phyloP scores from a whole-genome alignment of 345 rosid genomes.

The Lenwebbia sp. region DNA sequence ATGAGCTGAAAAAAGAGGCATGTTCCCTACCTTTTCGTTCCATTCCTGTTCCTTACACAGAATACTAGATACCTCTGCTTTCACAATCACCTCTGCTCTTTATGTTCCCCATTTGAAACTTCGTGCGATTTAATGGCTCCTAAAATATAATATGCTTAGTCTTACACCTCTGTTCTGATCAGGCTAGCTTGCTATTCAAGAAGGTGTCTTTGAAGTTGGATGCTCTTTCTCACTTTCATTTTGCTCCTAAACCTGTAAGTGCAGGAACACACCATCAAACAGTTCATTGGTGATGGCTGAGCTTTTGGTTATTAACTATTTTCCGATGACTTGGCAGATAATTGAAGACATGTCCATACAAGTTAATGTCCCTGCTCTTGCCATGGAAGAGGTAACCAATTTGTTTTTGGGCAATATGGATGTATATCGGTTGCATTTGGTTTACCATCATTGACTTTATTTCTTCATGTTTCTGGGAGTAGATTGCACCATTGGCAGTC shows the following conservation, averaged over 20 bases:
- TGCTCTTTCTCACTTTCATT: conserved; percentile 95
- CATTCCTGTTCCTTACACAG: not conserved
- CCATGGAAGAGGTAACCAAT: conserved; percentile 85
- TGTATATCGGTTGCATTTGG: not conserved
- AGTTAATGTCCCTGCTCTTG: conserved; percentile 88
- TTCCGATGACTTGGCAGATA: conserved; percentile 33
- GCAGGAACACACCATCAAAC: conserved; percentile 9
- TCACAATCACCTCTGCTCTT: not conserved
- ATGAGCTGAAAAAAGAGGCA: conserved; percentile 88
- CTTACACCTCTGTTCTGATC: conserved; percentile 5
- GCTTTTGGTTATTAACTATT: not conserved
- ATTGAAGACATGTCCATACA: conserved; percentile 89
- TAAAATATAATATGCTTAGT: not conserved
- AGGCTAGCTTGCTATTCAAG: conserved; percentile 78
- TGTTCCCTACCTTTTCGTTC: not conserved
- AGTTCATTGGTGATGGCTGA: not conserved
- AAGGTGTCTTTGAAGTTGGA: conserved; percentile 86
- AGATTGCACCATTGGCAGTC: conserved; percentile 91
- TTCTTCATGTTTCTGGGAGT: conserved; percentile 6
- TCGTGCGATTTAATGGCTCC: not conserved
- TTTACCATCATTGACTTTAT: not conserved
- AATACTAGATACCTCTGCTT: not conserved
- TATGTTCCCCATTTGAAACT: not conserved
- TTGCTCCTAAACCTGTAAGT: conserved; percentile 94
- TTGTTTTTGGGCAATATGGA: not conserved